Evolutionary conservation across 495 filamentous ascomycete species (phyloP).

Genomic region (Haplographium delicatum): DNA sequence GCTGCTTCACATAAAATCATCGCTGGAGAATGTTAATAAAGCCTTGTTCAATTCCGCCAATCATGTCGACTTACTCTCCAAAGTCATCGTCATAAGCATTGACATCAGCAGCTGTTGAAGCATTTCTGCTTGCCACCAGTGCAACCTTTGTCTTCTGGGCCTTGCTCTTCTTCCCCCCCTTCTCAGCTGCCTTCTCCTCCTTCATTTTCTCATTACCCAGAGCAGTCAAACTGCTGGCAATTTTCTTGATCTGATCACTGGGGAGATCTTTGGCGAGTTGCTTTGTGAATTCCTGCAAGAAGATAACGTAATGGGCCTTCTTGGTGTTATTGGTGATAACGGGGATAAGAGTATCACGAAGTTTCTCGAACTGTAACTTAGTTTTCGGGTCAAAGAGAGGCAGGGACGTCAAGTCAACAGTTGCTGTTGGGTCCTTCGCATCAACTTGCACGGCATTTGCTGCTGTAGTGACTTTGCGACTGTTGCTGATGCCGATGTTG

Average conservation of each 20-base stretch:
- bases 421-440: conserved; percentile 63
- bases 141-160: conserved; percentile 89
- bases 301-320: conserved; percentile 84
- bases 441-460: conserved; percentile 64
- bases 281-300: conserved; percentile 87
- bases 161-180: conserved; percentile 94
- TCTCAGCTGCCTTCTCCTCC: conserved; percentile 93
- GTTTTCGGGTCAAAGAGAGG: conserved; percentile 84
- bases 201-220: conserved; percentile 97
- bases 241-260: conserved; percentile 91
- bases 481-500: conserved; percentile 64
- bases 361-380: conserved; percentile 72
- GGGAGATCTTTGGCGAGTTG: conserved; percentile 81
- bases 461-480: conserved; percentile 50
- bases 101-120: conserved; percentile 57
- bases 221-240: conserved; percentile 75
- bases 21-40: too few relatives aligned
- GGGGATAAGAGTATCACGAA: conserved; percentile 71
- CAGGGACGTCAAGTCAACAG: conserved; percentile 73
- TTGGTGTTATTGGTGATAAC: conserved; percentile 68
- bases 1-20: conserved; percentile 60
- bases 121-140: conserved; percentile 65
- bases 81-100: conserved; percentile 70
- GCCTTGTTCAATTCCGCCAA: too few relatives aligned
- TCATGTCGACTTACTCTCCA: conserved; percentile 67